Conservation (phyloP, 371 early-diverging fungal species). For the Batkoa obscura region DNA sequence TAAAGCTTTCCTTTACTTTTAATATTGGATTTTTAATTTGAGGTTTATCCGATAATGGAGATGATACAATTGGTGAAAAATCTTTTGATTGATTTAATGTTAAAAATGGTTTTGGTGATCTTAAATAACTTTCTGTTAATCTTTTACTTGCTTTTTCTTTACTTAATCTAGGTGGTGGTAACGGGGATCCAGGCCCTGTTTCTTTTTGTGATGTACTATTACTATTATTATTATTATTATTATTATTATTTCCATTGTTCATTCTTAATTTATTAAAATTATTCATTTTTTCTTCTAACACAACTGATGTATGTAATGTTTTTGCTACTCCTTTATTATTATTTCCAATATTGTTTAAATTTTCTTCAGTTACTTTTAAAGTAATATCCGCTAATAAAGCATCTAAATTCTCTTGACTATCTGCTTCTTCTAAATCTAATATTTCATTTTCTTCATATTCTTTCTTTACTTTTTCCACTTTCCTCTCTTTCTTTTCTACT, state of each 20-base stretch:
- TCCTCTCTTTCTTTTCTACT: not conserved
- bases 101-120: not conserved
- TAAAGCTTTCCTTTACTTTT: too few species aligned
- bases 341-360: not conserved
- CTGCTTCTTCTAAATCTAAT: not conserved
- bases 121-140: not conserved
- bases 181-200: not conserved
- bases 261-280: too few species aligned
- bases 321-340: too few species aligned
- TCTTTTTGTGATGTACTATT: not conserved
- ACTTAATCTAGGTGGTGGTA: not conserved
- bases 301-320: too few species aligned
- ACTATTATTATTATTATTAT: too few species aligned
- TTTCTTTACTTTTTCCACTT: too few species aligned
- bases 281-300: too few species aligned
- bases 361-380: not conserved
- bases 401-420: slow-evolving; percentile 1
- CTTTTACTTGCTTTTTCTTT: not conserved
- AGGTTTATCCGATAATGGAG: not conserved
- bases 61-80: not conserved
- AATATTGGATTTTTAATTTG: too few species aligned
- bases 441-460: not conserved
- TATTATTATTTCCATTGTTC: too few species aligned
- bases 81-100: too few species aligned
- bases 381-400: slow-evolving; percentile 5